A percentile compares a stretch with the other conserved stretches of the same genome.
phyloP scores from a whole-genome alignment of 176 grass and related monocot species.

The maize (Zea mays) region DNA sequence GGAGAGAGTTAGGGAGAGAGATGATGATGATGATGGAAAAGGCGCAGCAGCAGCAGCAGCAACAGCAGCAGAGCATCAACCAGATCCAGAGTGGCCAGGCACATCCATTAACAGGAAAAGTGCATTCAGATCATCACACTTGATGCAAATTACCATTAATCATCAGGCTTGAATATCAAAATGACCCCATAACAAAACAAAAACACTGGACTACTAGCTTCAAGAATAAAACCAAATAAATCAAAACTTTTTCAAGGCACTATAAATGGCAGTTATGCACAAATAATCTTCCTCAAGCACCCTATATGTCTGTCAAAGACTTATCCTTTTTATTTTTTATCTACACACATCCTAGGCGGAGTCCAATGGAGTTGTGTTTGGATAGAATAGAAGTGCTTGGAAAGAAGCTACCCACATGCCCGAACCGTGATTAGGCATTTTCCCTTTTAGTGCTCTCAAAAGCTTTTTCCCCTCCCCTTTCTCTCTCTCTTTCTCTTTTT shows the following conservation, averaged over 20 bases:
- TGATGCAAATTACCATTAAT: slow-evolving; percentile 28
- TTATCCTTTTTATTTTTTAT: not conserved
- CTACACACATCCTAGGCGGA: slow-evolving; percentile 3
- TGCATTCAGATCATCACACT: slow-evolving; percentile 47
- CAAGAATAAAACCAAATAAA: not conserved
- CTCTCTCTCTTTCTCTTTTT: no score
- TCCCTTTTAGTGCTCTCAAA: no score
- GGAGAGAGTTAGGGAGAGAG: not conserved
- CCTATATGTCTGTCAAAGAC: not conserved
- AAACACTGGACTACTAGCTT: not conserved
- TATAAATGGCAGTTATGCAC: not conserved
- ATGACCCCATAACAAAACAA: not conserved
- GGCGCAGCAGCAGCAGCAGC: no score
- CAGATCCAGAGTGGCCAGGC: slow-evolving; percentile 23
- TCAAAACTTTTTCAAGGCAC: not conserved
- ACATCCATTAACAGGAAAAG: slow-evolving; percentile 26
- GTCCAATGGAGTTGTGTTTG: not conserved
- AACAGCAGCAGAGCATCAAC: slow-evolving; percentile 25
- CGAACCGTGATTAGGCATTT: no score
- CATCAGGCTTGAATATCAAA: slow-evolving; percentile 43
- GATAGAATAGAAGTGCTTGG: no score
- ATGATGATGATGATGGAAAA: not conserved
- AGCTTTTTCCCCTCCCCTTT: no score
- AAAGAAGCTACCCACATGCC: no score
- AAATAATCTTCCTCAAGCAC: not conserved